Evolutionary conservation across 352 stramenopile genomes (phyloP).

Genomic region (Pythium aristosporum): DNA sequence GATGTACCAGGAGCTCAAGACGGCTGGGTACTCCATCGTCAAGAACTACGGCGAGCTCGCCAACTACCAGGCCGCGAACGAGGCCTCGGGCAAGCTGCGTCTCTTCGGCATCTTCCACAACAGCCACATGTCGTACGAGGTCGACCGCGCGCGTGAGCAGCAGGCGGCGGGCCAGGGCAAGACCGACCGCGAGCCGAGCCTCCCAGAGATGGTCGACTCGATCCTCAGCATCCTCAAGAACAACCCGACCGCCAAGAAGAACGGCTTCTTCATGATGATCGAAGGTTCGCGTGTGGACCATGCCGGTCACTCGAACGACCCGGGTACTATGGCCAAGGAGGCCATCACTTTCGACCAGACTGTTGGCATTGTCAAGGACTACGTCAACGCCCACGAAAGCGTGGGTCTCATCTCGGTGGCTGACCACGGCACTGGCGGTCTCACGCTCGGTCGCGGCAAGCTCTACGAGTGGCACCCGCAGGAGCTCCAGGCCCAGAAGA

Average conservation of each 20-base stretch:
- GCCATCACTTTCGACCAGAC: slow-evolving; percentile 71
- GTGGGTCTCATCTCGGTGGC: slow-evolving; percentile 54
- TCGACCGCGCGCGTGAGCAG: slow-evolving; percentile 47
- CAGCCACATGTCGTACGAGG: slow-evolving; percentile 69
- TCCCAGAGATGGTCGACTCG: slow-evolving; percentile 65
- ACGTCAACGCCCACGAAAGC: slow-evolving; percentile 46
- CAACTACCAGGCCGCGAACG: slow-evolving; percentile 51
- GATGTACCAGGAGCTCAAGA: slow-evolving; percentile 42
- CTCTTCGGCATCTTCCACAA: slow-evolving; percentile 62
- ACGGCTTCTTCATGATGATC: slow-evolving; percentile 79
- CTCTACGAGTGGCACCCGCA: slow-evolving; percentile 56
- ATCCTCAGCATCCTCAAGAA: slow-evolving; percentile 61
- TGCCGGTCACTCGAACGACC: slow-evolving; percentile 65
- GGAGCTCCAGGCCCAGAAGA: slow-evolving; percentile 47
- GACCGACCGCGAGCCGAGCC: slow-evolving; percentile 45
- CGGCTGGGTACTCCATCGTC: slow-evolving; percentile 46
- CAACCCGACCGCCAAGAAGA: slow-evolving; percentile 68
- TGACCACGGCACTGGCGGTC: slow-evolving; percentile 64
- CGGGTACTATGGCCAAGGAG: slow-evolving; percentile 64
- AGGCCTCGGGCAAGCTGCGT: slow-evolving; percentile 44
- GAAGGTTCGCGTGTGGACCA: slow-evolving; percentile 73
- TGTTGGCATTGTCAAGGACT: slow-evolving; percentile 62
- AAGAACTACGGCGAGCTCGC: slow-evolving; percentile 57
- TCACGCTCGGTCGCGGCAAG: slow-evolving; percentile 48
- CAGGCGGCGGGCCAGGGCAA: slow-evolving; percentile 35